A percentile compares a stretch with the other conserved stretches of the same genome.
Conservation (phyloP, 352 stramenopile species). For the Elongisporangium anandrum region DNA sequence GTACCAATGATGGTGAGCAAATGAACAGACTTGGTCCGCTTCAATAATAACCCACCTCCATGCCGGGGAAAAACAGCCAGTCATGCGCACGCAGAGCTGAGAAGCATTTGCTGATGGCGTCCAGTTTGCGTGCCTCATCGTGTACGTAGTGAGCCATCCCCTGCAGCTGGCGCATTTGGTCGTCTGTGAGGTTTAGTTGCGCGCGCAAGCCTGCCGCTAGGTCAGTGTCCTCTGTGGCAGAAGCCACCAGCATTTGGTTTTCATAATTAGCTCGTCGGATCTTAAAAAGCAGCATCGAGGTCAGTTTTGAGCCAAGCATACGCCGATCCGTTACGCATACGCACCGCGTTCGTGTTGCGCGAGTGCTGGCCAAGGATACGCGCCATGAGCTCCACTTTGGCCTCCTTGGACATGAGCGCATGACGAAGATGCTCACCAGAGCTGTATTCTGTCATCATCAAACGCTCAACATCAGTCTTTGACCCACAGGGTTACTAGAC, state of each 20-base stretch:
- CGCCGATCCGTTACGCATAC: constrained; percentile 5
- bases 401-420: constrained; percentile 80
- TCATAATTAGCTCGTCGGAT: constrained; percentile 78
- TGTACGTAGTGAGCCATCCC: constrained; percentile 36
- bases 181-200: constrained; percentile 59
- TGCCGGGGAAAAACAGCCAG: constrained; percentile 83
- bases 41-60: constrained; percentile 44
- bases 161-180: constrained; percentile 62
- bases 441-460: constrained; percentile 45
- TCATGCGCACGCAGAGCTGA: constrained; percentile 75
- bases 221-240: constrained; percentile 54
- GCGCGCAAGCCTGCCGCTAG: constrained; percentile 44
- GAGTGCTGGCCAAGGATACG: constrained; percentile 78
- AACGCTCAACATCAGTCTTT: constrained; percentile 1
- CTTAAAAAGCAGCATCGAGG: constrained; percentile 23
- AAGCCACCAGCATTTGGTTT: constrained; percentile 73
- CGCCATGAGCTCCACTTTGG: constrained; percentile 77
- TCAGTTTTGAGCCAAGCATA: constrained; percentile 1
- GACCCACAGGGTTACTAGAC: no score
- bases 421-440: constrained; percentile 75
- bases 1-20: background rate
- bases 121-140: constrained; percentile 70
- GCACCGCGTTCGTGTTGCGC: constrained; percentile 68
- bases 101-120: constrained; percentile 86
- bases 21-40: background rate